These are phyloP conservation scores for Fragosphaeria purpurea DNA, from an alignment of 2,329 filamentous ascomycete species.

Conservation along the genomic window DNA sequence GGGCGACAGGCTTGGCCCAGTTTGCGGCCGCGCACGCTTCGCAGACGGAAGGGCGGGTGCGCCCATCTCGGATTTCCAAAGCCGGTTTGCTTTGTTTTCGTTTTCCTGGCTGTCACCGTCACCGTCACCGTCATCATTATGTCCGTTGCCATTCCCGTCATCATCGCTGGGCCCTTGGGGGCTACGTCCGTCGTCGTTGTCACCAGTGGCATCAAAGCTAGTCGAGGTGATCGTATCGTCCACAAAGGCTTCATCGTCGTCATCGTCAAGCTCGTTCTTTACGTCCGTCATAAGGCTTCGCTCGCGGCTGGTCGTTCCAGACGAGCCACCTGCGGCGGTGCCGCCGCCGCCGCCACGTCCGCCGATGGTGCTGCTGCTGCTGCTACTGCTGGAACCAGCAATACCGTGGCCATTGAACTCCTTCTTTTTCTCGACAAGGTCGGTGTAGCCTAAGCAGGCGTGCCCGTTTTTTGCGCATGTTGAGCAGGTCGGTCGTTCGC, in stretches of 20 bases:
- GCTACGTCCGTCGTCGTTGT: background rate
- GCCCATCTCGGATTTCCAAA: too few species aligned
- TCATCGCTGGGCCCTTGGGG: background rate
- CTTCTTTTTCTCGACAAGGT: conserved; percentile 37
- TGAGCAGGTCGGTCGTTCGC: conserved; percentile 61
- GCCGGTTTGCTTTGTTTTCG: too few species aligned
- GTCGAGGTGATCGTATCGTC: conserved; percentile 12
- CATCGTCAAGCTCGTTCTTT: conserved; percentile 9
- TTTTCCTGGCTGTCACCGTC: background rate
- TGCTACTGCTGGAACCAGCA: background rate
- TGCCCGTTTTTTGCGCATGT: conserved; percentile 66
- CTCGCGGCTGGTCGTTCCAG: conserved; percentile 9
- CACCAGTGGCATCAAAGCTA: background rate
- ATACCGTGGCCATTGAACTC: conserved; percentile 11
- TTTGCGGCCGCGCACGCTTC: too few species aligned
- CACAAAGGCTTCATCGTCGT: conserved; percentile 18
- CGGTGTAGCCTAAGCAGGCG: conserved; percentile 56
- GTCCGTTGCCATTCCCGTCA: background rate
- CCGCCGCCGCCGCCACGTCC: background rate
- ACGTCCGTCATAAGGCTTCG: conserved; percentile 11
- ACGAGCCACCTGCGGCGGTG: background rate
- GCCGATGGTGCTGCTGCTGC: background rate
- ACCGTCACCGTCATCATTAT: background rate
- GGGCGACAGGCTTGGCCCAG: too few species aligned
- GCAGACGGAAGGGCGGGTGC: too few species aligned